A percentile compares a stretch with the other conserved stretches of the same genome.
These are phyloP conservation scores for Suillus bovinus DNA, from an alignment of 768 basidiomycete genomes.

Conservation along the genomic window DNA sequence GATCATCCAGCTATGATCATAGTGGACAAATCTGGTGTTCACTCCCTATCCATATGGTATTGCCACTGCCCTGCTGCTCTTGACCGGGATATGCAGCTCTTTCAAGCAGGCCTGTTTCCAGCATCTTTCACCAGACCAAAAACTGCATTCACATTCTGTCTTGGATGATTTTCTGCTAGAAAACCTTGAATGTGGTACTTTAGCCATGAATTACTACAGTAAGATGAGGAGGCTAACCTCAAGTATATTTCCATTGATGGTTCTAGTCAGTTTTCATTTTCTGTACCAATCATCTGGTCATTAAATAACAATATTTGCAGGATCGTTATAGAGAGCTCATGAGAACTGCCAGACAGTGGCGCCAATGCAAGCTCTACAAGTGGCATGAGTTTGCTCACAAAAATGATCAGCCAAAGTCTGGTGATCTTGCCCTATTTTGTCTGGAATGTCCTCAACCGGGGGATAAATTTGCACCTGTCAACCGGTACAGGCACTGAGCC, in stretches of 20 bases:
- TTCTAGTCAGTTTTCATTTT: neutral
- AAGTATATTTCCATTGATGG: neutral
- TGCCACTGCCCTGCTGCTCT: neutral
- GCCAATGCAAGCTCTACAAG: conserved; percentile 19
- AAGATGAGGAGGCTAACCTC: neutral
- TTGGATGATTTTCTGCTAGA: neutral
- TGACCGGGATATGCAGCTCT: neutral
- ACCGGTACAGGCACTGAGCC: neutral
- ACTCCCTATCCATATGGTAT: neutral
- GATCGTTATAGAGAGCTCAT: conserved; percentile 20
- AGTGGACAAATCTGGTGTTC: neutral
- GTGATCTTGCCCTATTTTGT: conserved; percentile 2
- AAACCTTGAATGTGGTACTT: neutral
- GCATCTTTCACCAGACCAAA: neutral
- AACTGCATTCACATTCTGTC: neutral
- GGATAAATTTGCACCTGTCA: neutral
- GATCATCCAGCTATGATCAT: no score
- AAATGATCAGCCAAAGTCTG: neutral
- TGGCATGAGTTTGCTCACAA: conserved; percentile 12
- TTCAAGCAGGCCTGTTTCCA: neutral
- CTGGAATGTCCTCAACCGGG: neutral
- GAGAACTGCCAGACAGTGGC: conserved; percentile 18
- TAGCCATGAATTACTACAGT: neutral
- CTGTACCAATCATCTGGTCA: neutral
- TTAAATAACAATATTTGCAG: neutral